These are phyloP conservation scores for Pestalotiopsis sp. DNA, from an alignment of 2,329 filamentous ascomycete species.

Conservation along the genomic window DNA sequence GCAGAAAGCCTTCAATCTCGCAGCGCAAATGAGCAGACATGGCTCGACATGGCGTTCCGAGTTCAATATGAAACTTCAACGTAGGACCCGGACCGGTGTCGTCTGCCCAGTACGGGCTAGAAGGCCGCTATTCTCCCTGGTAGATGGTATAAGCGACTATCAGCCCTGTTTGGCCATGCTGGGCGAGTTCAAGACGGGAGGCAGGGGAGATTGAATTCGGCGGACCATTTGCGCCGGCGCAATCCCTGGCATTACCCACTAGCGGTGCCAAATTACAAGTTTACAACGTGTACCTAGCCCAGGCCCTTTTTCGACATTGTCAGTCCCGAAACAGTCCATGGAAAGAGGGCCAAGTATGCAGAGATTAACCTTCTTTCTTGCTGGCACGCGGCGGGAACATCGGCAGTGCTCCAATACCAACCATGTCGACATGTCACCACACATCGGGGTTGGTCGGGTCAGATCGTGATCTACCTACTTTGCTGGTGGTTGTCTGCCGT, in stretches of 20 bases:
- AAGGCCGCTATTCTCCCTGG: neutral
- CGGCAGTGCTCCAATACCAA: neutral
- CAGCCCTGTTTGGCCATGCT: neutral
- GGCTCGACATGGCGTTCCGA: neutral
- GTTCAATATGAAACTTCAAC: neutral
- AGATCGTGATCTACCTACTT: slow-evolving; percentile 3
- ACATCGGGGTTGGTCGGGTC: neutral
- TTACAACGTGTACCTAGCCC: neutral
- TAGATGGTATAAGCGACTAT: neutral
- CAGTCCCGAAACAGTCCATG: neutral
- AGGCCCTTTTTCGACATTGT: neutral
- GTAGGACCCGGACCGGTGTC: neutral
- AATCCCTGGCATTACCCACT: neutral
- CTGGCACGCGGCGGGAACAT: neutral
- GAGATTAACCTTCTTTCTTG: neutral
- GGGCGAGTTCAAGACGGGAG: neutral
- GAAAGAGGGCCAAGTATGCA: neutral
- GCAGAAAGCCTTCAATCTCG: neutral
- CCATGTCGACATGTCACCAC: slow-evolving; percentile 7
- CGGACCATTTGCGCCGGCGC: neutral
- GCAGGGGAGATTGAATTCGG: neutral
- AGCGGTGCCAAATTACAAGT: neutral
- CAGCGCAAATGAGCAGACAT: neutral
- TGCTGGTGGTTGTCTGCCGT: too few species aligned
- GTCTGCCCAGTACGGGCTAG: neutral